Evolutionary conservation across 495 filamentous ascomycete genomes (phyloP).

Genomic region (Neurospora tetrasperma): DNA sequence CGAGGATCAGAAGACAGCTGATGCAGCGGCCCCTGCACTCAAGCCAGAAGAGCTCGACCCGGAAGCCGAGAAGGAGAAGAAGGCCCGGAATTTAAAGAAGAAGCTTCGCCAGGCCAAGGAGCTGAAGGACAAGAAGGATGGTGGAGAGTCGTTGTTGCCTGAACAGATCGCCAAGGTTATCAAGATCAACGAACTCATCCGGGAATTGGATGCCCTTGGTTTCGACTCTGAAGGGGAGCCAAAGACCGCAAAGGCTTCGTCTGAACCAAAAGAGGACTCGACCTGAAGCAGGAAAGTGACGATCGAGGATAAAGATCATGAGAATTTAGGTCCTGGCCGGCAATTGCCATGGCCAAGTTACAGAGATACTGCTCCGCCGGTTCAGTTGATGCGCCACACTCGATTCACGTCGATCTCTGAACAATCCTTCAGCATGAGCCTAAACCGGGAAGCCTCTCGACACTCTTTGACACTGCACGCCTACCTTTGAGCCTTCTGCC

Average conservation of each 20-base stretch:
- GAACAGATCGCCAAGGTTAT: conserved; percentile 98
- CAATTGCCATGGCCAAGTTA: not conserved
- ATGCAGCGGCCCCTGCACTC: conserved; percentile 13
- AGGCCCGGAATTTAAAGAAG: conserved; percentile 87
- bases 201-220: conserved; percentile 77
- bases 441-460: not conserved
- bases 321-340: not conserved
- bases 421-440: not conserved
- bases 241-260: conserved; percentile 12
- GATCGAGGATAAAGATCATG: not conserved
- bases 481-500: not conserved
- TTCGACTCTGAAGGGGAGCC: conserved; percentile 57
- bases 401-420: not conserved
- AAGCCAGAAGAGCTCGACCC: conserved; percentile 40
- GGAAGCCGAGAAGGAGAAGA: conserved; percentile 81
- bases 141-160: conserved; percentile 69
- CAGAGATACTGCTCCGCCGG: not conserved
- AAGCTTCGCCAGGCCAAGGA: conserved; percentile 91
- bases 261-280: not conserved
- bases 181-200: conserved; percentile 86
- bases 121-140: conserved; percentile 80
- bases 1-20: conserved; percentile 21
- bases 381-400: not conserved
- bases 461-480: not conserved
- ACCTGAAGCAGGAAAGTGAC: not conserved